Evolutionary conservation across 163 green algal species (phyloP).

Genomic region (Botryococcus braunii): DNA sequence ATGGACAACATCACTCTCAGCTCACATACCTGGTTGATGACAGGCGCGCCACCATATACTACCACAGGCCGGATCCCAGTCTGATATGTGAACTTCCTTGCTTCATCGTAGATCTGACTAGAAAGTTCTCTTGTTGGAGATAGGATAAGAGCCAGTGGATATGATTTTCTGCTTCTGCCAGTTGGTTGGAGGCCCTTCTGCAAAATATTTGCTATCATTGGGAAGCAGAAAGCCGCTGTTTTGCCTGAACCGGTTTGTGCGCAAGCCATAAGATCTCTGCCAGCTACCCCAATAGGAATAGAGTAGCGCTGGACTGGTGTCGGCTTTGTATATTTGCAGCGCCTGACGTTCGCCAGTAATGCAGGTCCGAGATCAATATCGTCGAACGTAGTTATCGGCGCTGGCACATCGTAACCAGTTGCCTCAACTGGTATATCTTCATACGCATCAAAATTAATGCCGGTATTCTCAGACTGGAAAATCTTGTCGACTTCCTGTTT

Average conservation of each 20-base stretch:
- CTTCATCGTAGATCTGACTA: conserved; percentile 87
- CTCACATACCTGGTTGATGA: conserved; percentile 15
- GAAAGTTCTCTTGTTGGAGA: conserved; percentile 92
- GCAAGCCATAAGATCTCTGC: conserved; percentile 96
- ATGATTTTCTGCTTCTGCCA: conserved; percentile 37
- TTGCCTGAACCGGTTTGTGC: conserved; percentile 78
- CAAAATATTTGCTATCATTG: conserved; percentile 88
- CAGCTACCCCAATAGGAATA: conserved; percentile 87
- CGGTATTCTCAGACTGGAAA: conserved; percentile 81
- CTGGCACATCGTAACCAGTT: conserved; percentile 70
- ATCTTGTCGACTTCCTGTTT: conserved; percentile 60
- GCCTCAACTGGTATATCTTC: conserved; percentile 96
- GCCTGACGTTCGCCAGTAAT: conserved; percentile 80
- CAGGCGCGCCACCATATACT: conserved; percentile 84
- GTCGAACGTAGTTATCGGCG: conserved; percentile 76
- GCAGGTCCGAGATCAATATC: conserved; percentile 70
- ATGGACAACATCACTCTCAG: too few relatives aligned
- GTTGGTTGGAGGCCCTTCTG: conserved; percentile 1
- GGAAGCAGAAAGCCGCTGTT: conserved; percentile 95
- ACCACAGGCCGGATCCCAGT: conserved; percentile 87
- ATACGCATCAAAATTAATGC: conserved; percentile 98
- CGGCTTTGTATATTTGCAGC: conserved; percentile 95
- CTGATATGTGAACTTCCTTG: conserved; percentile 88
- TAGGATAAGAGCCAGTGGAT: conserved; percentile 86
- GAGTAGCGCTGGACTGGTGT: conserved; percentile 90